Evolutionary conservation across 495 filamentous ascomycete genomes (phyloP), one percentile per base, ranked within the genome.

Genomic region (Podospora bellae-mahoneyi): DNA sequence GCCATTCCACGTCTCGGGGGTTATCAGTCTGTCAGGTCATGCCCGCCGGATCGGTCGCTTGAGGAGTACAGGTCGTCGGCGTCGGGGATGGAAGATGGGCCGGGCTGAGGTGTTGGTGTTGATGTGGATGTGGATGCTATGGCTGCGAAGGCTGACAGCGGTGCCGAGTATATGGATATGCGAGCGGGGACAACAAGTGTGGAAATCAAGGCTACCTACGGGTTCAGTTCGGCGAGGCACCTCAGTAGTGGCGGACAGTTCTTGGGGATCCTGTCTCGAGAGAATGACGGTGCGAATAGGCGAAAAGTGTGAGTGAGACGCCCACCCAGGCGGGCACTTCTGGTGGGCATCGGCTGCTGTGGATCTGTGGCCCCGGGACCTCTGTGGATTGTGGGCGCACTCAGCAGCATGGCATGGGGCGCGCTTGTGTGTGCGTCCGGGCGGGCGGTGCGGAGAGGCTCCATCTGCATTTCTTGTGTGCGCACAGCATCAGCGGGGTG

Each of bases 1-100:
- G 68, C 75, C 74, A 75, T 73, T 75, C 73, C 73, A 72, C 68
- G 66, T 66, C 61, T 62, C 63, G 65, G 59, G 20, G 55, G 61
- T 23, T 16, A 59, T 32, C 30, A 32, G 34, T 32, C 44, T 56
- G 66, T 73, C 66, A 77, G 70, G 74, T 74, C 75, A 77, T 77
- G 69, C 73, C 66, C 55, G 55, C 55, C 39, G 39, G 39, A 2
- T 48, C 39, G 39, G 15, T 48, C 39, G 15, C 39, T 48, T 48
- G 39, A 16, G 13, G 39, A 23, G 39, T 48, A 10, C 15, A 10
- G 39, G 39, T 48, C 39, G 39, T 5, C 39, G 39, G 39, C 39
- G 39, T 48, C 39, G 39, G 9, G 39, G 39, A 10, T 39, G 9
- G 39, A 16, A 10, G 13, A 48, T 48, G 39, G 39, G 39, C 39